Evolutionary conservation across 1,139 yeast genomes (phyloP).

Genomic region (Sugiyamaella grinbergsii): DNA sequence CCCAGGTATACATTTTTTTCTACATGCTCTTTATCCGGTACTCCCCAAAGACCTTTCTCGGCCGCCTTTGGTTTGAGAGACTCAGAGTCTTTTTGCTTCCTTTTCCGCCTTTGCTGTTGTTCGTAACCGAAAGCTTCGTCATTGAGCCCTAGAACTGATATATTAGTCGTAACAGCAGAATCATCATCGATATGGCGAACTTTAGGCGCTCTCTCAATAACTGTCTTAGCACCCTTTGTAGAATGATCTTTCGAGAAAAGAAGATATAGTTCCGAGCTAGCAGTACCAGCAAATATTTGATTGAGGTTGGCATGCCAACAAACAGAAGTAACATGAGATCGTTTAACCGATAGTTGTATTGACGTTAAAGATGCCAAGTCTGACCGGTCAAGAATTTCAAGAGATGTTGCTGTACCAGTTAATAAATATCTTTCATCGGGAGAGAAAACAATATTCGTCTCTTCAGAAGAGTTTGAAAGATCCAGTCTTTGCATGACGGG

Average conservation of each 20-base stretch:
- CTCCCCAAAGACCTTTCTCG: conserved; percentile 33
- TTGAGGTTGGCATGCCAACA: conserved; percentile 41
- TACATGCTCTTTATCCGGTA: conserved; percentile 34
- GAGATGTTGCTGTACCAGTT: conserved; percentile 33
- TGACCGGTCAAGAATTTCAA: conserved; percentile 44
- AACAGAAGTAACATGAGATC: conserved; percentile 33
- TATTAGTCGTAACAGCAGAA: conserved; percentile 36
- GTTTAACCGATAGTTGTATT: conserved; percentile 23
- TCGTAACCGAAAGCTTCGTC: conserved; percentile 30
- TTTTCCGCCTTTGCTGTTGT: conserved; percentile 21
- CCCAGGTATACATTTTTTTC: conserved; percentile 30
- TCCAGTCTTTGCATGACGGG: conserved; percentile 40
- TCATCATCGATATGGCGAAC: conserved; percentile 45
- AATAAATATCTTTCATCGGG: conserved; percentile 37
- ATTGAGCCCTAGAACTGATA: conserved; percentile 38
- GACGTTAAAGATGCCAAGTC: conserved; percentile 41
- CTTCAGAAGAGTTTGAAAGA: conserved; percentile 32
- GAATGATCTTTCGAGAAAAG: conserved; percentile 44
- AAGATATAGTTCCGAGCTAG: conserved; percentile 39
- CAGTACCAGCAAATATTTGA: conserved; percentile 45
- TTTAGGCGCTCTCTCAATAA: conserved; percentile 43
- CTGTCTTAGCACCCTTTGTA: conserved; percentile 42
- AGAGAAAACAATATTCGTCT: conserved; percentile 34
- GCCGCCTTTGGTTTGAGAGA: conserved; percentile 24
- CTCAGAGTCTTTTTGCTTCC: conserved; percentile 21